Conservation (phyloP, 768 basidiomycete genomes). For the Phanerochaete sordida region DNA sequence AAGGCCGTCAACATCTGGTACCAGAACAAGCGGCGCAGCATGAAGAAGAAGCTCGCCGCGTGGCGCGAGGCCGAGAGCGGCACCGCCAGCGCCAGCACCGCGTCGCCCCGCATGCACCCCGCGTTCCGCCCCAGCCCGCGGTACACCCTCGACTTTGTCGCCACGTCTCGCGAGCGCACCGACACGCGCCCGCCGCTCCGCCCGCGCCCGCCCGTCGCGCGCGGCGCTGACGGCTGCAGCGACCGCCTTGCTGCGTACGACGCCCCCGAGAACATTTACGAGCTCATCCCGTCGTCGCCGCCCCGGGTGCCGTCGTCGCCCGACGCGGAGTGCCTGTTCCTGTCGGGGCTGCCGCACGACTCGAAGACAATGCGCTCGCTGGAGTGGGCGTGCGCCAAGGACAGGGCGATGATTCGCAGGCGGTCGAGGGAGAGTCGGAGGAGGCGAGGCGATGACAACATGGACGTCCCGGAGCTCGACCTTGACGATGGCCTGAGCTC, state of each 20-base stretch:
- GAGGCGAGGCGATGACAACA: background rate
- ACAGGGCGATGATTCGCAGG: conserved; percentile 3
- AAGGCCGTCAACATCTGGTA: conserved; percentile 71
- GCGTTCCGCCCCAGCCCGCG: conserved; percentile 11
- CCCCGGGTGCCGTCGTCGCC: conserved; percentile 52
- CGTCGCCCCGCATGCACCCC: conserved; percentile 11
- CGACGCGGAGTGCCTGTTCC: conserved; percentile 38
- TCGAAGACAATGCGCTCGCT: conserved; percentile 49
- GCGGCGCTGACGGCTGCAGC: background rate
- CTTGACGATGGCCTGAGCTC: conserved; percentile 7
- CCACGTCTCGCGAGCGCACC: conserved; percentile 46
- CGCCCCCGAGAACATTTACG: conserved; percentile 20
- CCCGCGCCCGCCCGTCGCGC: conserved; percentile 9
- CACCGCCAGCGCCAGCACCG: background rate
- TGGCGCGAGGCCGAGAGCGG: conserved; percentile 18
- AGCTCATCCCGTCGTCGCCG: conserved; percentile 60
- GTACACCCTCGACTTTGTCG: conserved; percentile 54
- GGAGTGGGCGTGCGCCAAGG: conserved; percentile 33
- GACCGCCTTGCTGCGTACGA: background rate
- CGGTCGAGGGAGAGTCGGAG: background rate
- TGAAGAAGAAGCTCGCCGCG: conserved; percentile 30
- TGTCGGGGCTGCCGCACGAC: conserved; percentile 39
- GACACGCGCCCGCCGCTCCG: conserved; percentile 9
- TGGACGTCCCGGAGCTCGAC: conserved; percentile 9
- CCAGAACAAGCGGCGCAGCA: conserved; percentile 72